Base-by-base conservation (phyloP, 192 early-diverging fungal species). In the Coemansia sp. region DNA sequence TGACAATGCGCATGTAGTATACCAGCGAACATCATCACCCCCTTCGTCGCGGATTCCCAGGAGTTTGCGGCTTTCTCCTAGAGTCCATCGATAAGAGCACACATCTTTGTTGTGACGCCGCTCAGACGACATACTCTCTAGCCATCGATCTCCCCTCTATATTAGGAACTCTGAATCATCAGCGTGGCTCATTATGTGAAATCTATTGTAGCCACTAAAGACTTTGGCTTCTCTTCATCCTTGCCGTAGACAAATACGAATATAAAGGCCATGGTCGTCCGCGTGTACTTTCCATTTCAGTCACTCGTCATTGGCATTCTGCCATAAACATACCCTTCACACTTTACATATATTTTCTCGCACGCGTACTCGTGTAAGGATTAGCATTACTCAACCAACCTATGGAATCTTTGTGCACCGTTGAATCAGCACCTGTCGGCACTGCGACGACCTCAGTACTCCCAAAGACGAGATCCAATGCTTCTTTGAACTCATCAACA, bases 391-490 rank as follows among this genome's bases (percentile, higher is more conserved):
- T 16, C 4, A 34, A 35, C 33, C 31, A 57, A 31, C 16, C 54
- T 33, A 57, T 57, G 54, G 31, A 57, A 19, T 6, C 35, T 17
- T 0, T 34, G 16, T 17, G 33, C n/a, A 57, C 16, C 54, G 16
- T 57, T 33, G 31, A 57, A n/a, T 34, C 33, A 35, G 54, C 31
- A 35, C 44, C 56, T 2, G 42, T 17, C 21, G 29, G 14, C 42
- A 27, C 24, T 45, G 53, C 21, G 19, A 29, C 42, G 41, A 17
- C 54, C 24, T 14, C n/a, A 0, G 16, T 48, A 13, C 79, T 76
- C 4, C 48, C 74, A 56, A 81, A 81, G 59, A 64, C 64, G 7
- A 50, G 53, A 10, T 73, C 73, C 9, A 48, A 48, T 1, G 13
- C 54, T 0, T 81, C 73, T 37, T 67, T 76, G 27, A 51, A 42